Base-by-base conservation (phyloP, 2,329 filamentous ascomycete species). In the Fusarium nurragi region DNA sequence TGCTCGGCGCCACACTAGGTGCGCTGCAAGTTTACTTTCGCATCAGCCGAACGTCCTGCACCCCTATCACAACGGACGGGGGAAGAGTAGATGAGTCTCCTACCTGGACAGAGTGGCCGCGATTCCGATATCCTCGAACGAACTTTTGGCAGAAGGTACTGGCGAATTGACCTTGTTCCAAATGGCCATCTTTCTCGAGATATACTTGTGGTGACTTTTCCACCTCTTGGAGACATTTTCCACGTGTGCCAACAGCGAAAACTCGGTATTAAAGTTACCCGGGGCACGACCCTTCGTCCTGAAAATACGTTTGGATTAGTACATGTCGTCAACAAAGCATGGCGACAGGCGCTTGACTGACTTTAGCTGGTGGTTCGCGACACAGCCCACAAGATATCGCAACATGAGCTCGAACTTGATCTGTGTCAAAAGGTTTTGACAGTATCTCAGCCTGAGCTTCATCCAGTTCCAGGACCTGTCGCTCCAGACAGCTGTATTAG, bases 391-490 rank as follows among this genome's bases (percentile, higher is more conserved):
- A 1, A 63, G 46, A 3, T 43, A 18, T 1, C 58, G 58, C 1
- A 63, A 12, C 4, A 52, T 12, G 19, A 63, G 52, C 12, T 63
- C 60, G 2, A 48, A 39, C 11, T 28, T 63, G 30, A 16, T 23
- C 6, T 43, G 41, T 3, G 5, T 63, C 25, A 63, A 16, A 11
- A 63, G 40, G 3, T 44, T 36, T 13, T 39, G 18, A 4, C 46
- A 63, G 4, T 40, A 36, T 3, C 14, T 32, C 4, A 63, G 2
- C 4, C 60, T 52, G 19, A 37, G 58, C 3, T 32, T 9, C 9
- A 63, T 32, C 60, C 60, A 63, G 6, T 30, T 3, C 32, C 51
- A 44, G 3, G 22, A 5, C 1, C 37, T 12, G 1, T n/a, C 4
- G 1, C 6, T 9, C 12, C 26, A 26, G 6, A 36, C 6, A 10